Evolutionary conservation across 495 filamentous ascomycete genomes (phyloP).

Genomic region (Talaromyces ruber): DNA sequence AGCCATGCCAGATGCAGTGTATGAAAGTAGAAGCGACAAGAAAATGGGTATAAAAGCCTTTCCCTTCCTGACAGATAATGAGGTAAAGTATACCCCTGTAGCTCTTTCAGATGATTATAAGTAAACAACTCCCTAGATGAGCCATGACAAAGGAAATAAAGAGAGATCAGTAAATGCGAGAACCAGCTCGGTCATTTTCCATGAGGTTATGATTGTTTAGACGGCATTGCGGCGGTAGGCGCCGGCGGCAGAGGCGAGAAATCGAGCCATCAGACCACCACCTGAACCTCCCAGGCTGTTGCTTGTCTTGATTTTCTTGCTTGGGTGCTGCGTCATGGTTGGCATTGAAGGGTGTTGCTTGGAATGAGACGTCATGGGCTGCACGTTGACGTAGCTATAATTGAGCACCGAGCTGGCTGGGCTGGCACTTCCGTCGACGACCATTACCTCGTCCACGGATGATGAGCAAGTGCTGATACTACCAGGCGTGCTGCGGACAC

Average conservation of each 20-base stretch:
- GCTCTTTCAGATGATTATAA: neutral
- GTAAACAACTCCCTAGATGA: neutral
- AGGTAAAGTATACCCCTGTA: neutral
- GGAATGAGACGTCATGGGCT: slow-evolving; percentile 18
- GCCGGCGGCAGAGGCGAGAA: slow-evolving; percentile 34
- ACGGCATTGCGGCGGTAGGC: slow-evolving; percentile 17
- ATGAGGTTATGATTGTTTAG: neutral
- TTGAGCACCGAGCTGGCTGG: slow-evolving; percentile 19
- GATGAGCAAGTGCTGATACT: slow-evolving; percentile 34
- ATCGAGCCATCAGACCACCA: slow-evolving; percentile 33
- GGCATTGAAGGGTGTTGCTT: slow-evolving; percentile 5
- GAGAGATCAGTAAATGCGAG: neutral
- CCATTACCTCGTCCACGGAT: slow-evolving; percentile 26
- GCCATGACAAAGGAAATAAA: neutral
- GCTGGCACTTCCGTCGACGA: slow-evolving; percentile 25
- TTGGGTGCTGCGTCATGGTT: slow-evolving; percentile 17
- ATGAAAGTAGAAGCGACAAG: neutral
- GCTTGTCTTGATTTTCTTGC: slow-evolving; percentile 34
- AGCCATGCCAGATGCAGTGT: slow-evolving; percentile 8
- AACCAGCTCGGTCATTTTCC: slow-evolving; percentile 2
- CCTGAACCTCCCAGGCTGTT: slow-evolving; percentile 19
- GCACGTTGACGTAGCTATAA: slow-evolving; percentile 28
- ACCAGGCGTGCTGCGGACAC: slow-evolving; percentile 31
- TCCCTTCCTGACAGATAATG: neutral
- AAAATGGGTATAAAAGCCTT: slow-evolving; percentile 3